phyloP scores from a whole-genome alignment of 1,139 yeast genomes.

The Geotrichum carabidarum region DNA sequence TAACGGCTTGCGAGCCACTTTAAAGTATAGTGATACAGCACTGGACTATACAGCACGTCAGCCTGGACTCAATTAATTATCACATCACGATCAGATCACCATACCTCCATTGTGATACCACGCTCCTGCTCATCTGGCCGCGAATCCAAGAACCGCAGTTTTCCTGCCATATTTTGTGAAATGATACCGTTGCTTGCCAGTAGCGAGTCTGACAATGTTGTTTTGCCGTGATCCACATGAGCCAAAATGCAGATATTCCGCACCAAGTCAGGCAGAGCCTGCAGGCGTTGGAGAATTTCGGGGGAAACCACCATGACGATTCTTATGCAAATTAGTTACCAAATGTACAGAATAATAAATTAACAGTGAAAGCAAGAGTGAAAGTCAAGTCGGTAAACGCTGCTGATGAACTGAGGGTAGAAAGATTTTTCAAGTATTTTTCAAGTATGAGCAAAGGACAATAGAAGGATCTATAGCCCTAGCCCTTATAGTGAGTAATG shows the following conservation, averaged over 20 bases:
- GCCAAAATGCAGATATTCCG: slow-evolving; percentile 94
- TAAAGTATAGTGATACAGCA: slow-evolving; percentile 84
- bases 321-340: not conserved
- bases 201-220: slow-evolving; percentile 86
- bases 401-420: not conserved
- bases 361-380: not conserved
- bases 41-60: slow-evolving; percentile 44
- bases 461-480: too few relatives aligned
- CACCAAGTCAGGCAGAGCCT: slow-evolving; percentile 61
- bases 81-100: not conserved
- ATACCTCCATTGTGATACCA: slow-evolving; percentile 89
- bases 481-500: too few relatives aligned
- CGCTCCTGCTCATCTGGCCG: slow-evolving; percentile 92
- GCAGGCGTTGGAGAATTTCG: slow-evolving; percentile 61
- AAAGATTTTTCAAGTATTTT: not conserved
- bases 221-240: slow-evolving; percentile 98
- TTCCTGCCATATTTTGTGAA: slow-evolving; percentile 92
- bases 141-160: slow-evolving; percentile 85
- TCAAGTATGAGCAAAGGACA: not conserved
- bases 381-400: not conserved
- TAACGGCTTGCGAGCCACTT: slow-evolving; percentile 25
- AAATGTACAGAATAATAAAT: not conserved
- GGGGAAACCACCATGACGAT: slow-evolving; percentile 43
- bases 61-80: not conserved
- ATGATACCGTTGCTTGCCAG: slow-evolving; percentile 95